phyloP scores from a whole-genome alignment of 768 basidiomycete genomes.

The Panus rudis region DNA sequence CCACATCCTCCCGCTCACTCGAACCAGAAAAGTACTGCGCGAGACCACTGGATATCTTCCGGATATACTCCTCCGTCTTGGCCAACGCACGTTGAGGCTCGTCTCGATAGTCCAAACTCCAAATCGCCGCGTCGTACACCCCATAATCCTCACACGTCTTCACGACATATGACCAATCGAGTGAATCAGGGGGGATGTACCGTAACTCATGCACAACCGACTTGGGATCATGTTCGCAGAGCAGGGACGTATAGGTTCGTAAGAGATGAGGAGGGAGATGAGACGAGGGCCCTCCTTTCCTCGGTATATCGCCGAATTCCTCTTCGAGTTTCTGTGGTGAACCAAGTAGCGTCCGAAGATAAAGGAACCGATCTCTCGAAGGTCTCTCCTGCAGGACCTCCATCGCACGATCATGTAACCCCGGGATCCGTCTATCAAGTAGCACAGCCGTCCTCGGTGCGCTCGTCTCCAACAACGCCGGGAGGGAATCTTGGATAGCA shows the following conservation, averaged over 20 bases:
- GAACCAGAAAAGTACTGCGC: constrained; percentile 28
- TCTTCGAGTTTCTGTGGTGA: constrained; percentile 37
- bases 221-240: constrained; percentile 64
- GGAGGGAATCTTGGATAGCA: constrained; percentile 53
- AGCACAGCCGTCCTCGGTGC: constrained; percentile 65
- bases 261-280: constrained; percentile 46
- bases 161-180: constrained; percentile 52
- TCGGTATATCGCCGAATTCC: constrained; percentile 24
- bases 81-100: constrained; percentile 57
- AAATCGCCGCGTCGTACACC: constrained; percentile 74
- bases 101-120: constrained; percentile 65
- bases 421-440: constrained; percentile 61
- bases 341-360: constrained; percentile 69
- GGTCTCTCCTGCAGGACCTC: constrained; percentile 35
- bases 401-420: constrained; percentile 60
- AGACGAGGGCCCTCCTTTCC: constrained; percentile 27
- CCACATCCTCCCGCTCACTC: constrained; percentile 19
- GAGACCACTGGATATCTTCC: constrained; percentile 39
- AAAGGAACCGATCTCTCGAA: constrained; percentile 58
- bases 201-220: constrained; percentile 57
- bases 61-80: constrained; percentile 57
- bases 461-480: constrained; percentile 53
- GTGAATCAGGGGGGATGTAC: constrained; percentile 39
- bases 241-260: constrained; percentile 60
- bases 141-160: constrained; percentile 58